Percentiles rank a stretch among this genome's conserved stretches.
phyloP scores from a whole-genome alignment of 345 rosid species.

The Populus simonii region DNA sequence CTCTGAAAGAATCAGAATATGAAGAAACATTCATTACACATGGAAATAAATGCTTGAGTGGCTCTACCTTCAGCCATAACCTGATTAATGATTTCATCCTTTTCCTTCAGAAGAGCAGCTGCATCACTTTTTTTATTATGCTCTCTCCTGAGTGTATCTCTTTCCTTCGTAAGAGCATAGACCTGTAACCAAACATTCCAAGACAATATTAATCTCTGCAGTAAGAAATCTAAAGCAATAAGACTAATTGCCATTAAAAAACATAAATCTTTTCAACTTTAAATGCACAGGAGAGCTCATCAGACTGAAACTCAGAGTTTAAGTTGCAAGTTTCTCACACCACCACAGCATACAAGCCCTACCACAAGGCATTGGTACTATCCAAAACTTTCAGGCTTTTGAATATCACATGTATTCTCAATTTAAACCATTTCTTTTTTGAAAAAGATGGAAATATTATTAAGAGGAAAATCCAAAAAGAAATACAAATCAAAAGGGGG shows the following conservation, averaged over 20 bases:
- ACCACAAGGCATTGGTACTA: background rate
- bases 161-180: constrained; percentile 94
- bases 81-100: constrained; percentile 96
- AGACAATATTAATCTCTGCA: background rate
- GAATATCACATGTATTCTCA: background rate
- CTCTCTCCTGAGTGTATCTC: constrained; percentile 97
- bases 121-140: constrained; percentile 94
- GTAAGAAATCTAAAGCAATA: background rate
- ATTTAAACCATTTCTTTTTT: background rate
- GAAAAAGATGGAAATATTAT: background rate
- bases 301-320: background rate
- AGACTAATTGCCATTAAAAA: background rate
- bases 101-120: constrained; percentile 95
- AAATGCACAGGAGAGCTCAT: background rate
- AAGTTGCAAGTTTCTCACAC: background rate
- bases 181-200: constrained; percentile 46
- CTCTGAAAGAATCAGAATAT: constrained; percentile 3
- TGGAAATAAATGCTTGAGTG: constrained; percentile 14
- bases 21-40: background rate
- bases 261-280: background rate
- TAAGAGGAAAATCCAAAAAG: background rate
- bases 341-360: background rate
- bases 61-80: constrained; percentile 98
- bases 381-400: background rate
- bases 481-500: background rate